Percentiles rank a stretch among this genome's conserved stretches.
Conservation (phyloP, 176 grass and related monocot species). For the Pontederia crassipes region DNA sequence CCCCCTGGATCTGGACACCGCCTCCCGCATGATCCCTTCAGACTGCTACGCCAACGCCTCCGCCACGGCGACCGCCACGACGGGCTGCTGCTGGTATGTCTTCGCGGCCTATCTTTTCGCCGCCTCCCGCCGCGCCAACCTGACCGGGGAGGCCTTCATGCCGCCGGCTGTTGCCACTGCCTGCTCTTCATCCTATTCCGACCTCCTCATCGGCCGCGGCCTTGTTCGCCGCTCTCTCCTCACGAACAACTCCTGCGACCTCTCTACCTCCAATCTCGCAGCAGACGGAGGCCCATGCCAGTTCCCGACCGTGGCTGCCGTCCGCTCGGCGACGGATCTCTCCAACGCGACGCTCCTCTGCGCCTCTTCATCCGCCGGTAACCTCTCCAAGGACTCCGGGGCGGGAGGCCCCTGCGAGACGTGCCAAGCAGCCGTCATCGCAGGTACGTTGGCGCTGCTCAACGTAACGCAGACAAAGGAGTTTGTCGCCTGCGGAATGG, state of each 20-base stretch:
- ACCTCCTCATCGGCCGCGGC: conserved; percentile 10
- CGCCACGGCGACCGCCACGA: conserved; percentile 17
- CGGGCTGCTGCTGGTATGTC: conserved; percentile 66
- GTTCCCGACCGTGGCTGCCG: no score
- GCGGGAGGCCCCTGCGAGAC: no score
- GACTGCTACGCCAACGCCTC: conserved; percentile 7
- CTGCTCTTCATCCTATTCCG: conserved; percentile 36
- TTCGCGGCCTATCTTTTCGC: conserved; percentile 43
- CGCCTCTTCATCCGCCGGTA: conserved; percentile 1
- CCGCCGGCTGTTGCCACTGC: conserved; percentile 23
- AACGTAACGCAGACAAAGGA: no score
- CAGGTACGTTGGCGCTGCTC: conserved; percentile 35
- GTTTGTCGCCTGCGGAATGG: no score
- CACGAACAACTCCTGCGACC: no score
- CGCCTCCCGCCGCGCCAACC: conserved; percentile 28
- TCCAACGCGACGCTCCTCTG: not conserved
- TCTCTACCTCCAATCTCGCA: no score
- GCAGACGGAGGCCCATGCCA: no score
- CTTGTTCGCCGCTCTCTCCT: no score
- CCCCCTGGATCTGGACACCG: conserved; percentile 41
- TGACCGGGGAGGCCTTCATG: conserved; percentile 18
- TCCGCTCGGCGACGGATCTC: no score
- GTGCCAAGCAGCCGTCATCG: conserved; percentile 44
- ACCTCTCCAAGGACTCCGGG: not conserved
- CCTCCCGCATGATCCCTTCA: conserved; percentile 42